Evolutionary conservation across 768 basidiomycete genomes (phyloP).

Genomic region (Lactifluus rugatus): DNA sequence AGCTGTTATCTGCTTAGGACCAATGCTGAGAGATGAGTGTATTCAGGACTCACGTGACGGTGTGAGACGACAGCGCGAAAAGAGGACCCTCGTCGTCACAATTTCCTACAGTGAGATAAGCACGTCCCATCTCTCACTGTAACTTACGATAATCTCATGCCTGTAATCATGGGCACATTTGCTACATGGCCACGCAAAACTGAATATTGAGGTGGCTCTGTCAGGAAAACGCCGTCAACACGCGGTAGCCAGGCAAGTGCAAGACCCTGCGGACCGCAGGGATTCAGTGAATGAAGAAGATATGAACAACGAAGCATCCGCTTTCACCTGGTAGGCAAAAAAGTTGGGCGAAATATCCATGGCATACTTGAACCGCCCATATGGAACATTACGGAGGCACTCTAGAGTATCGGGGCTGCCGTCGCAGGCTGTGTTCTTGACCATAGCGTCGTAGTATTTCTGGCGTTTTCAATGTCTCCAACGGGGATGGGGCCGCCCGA

Average conservation of each 20-base stretch:
- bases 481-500: too few relatives aligned
- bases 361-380: too few relatives aligned
- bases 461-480: constrained; percentile 17
- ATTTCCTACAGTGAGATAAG: constrained; percentile 5
- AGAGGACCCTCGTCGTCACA: constrained; percentile 18
- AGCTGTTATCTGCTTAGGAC: neutral
- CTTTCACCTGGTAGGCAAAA: constrained; percentile 13
- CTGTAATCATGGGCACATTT: constrained; percentile 19
- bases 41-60: constrained; percentile 6
- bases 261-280: constrained; percentile 5
- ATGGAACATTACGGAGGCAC: constrained; percentile 18
- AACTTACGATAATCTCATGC: neutral
- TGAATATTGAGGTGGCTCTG: constrained; percentile 16
- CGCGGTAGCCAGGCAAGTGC: too few relatives aligned
- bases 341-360: constrained; percentile 17
- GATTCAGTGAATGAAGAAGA: neutral
- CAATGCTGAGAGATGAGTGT: neutral
- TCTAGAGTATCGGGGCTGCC: constrained; percentile 19
- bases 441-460: constrained; percentile 19
- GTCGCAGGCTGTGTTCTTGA: too few relatives aligned
- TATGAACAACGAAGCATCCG: too few relatives aligned
- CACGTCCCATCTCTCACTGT: too few relatives aligned
- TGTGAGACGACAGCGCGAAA: constrained; percentile 12
- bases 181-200: constrained; percentile 19
- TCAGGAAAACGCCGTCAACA: too few relatives aligned